A percentile compares a stretch with the other conserved stretches of the same genome.
Conservation (phyloP, 2,329 filamentous ascomycete species). For the Beauveria sp. region DNA sequence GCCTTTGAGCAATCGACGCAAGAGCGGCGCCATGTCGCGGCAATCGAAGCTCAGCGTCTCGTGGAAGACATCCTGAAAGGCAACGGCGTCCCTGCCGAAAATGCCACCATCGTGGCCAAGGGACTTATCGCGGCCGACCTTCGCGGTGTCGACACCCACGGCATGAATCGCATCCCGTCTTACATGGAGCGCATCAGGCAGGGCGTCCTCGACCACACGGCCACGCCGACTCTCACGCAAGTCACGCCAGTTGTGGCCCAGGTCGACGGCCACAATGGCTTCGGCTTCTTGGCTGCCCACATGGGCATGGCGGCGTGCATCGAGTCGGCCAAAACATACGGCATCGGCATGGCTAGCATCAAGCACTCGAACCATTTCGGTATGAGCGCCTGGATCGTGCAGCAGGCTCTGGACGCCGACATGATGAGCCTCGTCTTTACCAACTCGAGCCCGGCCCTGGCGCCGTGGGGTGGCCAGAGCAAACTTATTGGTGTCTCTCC, state of each 20-base stretch:
- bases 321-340: slow-evolving; percentile 53
- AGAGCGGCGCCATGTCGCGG: slow-evolving; percentile 25
- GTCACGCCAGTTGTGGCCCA: slow-evolving; percentile 65
- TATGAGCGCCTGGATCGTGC: slow-evolving; percentile 75
- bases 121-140: slow-evolving; percentile 69
- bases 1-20: slow-evolving; percentile 11
- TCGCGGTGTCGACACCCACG: slow-evolving; percentile 73
- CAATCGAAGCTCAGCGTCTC: slow-evolving; percentile 37
- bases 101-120: slow-evolving; percentile 56
- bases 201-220: slow-evolving; percentile 56
- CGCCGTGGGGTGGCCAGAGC: slow-evolving; percentile 59
- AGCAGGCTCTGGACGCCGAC: slow-evolving; percentile 64
- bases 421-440: slow-evolving; percentile 68
- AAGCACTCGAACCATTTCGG: slow-evolving; percentile 78
- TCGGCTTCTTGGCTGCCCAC: slow-evolving; percentile 66
- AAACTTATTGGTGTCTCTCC: slow-evolving; percentile 69
- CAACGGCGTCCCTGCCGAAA: slow-evolving; percentile 50
- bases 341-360: slow-evolving; percentile 66
- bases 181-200: slow-evolving; percentile 68
- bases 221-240: slow-evolving; percentile 50
- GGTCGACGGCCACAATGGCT: slow-evolving; percentile 61
- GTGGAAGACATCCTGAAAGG: slow-evolving; percentile 48
- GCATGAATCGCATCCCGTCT: slow-evolving; percentile 66
- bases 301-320: slow-evolving; percentile 61
- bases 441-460: slow-evolving; percentile 64